phyloP scores from a whole-genome alignment of 2,329 filamentous ascomycete genomes.

The Talaromyces sp. region DNA sequence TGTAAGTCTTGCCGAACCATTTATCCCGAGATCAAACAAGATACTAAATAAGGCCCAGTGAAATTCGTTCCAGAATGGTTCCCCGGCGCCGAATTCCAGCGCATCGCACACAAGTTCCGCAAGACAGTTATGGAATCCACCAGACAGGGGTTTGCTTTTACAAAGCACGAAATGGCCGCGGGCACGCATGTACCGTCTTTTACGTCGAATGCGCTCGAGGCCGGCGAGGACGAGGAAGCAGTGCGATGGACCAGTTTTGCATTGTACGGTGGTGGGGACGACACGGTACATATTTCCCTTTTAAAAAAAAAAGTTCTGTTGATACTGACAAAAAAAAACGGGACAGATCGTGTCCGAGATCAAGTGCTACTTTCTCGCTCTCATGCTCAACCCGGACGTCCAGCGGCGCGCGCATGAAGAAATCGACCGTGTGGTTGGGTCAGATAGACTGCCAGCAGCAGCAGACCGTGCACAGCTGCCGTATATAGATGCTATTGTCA shows the following conservation, averaged over 20 bases:
- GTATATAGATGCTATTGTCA: conserved; percentile 25
- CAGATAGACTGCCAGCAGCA: neutral
- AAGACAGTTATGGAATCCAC: conserved; percentile 24
- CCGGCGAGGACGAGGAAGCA: conserved; percentile 28
- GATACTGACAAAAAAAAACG: neutral
- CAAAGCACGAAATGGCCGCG: conserved; percentile 33
- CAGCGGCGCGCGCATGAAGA: conserved; percentile 1
- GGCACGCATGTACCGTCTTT: conserved; percentile 30
- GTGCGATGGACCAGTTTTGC: conserved; percentile 40
- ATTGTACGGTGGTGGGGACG: conserved; percentile 39
- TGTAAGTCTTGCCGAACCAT: conserved; percentile 12
- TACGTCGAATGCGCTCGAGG: conserved; percentile 26
- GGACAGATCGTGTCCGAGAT: neutral
- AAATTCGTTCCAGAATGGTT: conserved; percentile 41
- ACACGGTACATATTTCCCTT: conserved; percentile 27
- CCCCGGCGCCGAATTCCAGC: conserved; percentile 43
- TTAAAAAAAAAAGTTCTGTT: neutral
- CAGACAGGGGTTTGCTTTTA: conserved; percentile 40
- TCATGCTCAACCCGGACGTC: neutral
- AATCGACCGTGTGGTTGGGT: neutral
- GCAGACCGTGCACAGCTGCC: conserved; percentile 1
- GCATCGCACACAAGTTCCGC: conserved; percentile 34
- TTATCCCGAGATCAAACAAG: neutral
- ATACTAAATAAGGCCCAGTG: conserved; percentile 16
- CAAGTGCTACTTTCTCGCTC: neutral